A percentile compares a stretch with the other conserved stretches of the same genome.
phyloP scores from a whole-genome alignment of 2,329 filamentous ascomycete species.

The Alternaria burnsii region DNA sequence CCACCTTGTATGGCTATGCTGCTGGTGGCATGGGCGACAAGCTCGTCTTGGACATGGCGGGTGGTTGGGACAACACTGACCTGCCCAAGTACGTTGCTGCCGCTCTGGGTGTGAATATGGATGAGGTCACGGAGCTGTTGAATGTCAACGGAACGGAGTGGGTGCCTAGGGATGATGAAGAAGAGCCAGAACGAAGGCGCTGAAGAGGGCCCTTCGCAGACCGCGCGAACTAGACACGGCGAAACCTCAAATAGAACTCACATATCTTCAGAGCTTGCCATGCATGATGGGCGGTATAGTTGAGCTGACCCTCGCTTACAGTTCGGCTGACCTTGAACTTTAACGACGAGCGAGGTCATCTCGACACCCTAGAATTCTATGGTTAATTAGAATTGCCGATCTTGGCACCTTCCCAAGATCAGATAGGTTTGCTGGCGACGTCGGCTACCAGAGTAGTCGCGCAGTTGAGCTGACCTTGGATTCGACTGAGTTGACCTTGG shows the following conservation, averaged over 20 bases:
- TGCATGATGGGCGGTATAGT: background rate
- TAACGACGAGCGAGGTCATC: background rate
- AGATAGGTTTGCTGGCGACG: too few relatives aligned
- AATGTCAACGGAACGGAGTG: conserved; percentile 22
- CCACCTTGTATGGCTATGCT: conserved; percentile 51
- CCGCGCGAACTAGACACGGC: too few relatives aligned
- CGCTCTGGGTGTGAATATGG: conserved; percentile 28
- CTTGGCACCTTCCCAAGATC: background rate
- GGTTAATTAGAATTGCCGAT: background rate
- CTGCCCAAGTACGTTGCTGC: conserved; percentile 31
- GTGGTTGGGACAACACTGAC: conserved; percentile 35
- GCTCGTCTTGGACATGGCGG: conserved; percentile 31
- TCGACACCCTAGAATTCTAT: background rate
- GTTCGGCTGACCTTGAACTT: background rate
- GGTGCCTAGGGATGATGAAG: conserved; percentile 14
- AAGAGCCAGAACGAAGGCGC: background rate
- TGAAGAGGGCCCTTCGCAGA: background rate
- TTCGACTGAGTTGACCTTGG: background rate
- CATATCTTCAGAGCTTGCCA: too few relatives aligned
- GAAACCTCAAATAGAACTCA: too few relatives aligned
- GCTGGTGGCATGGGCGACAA: conserved; percentile 24
- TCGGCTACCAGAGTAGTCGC: background rate
- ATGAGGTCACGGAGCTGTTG: conserved; percentile 29
- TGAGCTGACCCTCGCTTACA: background rate
- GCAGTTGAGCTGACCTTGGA: background rate